These are phyloP conservation scores for Irpex sp. DNA, from an alignment of 1,284 basidiomycete genomes.

Conservation along the genomic window DNA sequence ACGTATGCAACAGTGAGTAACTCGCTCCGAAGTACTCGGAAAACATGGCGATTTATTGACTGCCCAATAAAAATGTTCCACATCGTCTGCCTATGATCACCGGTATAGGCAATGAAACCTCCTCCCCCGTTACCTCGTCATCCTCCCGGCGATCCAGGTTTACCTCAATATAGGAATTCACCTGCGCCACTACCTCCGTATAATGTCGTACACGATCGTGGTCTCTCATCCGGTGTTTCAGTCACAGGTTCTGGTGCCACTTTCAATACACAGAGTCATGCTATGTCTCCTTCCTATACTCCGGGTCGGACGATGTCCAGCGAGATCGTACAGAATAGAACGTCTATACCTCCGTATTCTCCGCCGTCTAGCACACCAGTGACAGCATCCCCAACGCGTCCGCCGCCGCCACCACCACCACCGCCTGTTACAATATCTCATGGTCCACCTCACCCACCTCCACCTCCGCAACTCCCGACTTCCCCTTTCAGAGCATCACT, in stretches of 20 bases:
- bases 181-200: slow-evolving; percentile 20
- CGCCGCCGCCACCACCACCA: neutral
- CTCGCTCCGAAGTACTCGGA: neutral
- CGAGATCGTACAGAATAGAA: neutral
- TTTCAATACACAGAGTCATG: neutral
- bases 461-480: slow-evolving; percentile 9
- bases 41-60: slow-evolving; percentile 13
- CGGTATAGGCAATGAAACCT: slow-evolving; percentile 31
- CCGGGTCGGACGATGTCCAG: neutral
- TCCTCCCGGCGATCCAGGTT: slow-evolving; percentile 15
- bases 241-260: neutral
- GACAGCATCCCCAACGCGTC: slow-evolving; percentile 5
- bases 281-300: neutral
- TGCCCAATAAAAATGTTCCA: slow-evolving; percentile 15
- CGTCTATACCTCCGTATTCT: neutral
- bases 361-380: neutral
- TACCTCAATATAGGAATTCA: slow-evolving; percentile 17
- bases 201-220: slow-evolving; percentile 18
- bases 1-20: neutral
- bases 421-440: neutral
- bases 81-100: neutral
- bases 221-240: slow-evolving; percentile 7
- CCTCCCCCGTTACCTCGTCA: slow-evolving; percentile 38
- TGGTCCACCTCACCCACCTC: neutral
- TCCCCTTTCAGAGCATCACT: slow-evolving; percentile 14